Evolutionary conservation across 768 basidiomycete genomes (phyloP).

Genomic region (Suillus bovinus): DNA sequence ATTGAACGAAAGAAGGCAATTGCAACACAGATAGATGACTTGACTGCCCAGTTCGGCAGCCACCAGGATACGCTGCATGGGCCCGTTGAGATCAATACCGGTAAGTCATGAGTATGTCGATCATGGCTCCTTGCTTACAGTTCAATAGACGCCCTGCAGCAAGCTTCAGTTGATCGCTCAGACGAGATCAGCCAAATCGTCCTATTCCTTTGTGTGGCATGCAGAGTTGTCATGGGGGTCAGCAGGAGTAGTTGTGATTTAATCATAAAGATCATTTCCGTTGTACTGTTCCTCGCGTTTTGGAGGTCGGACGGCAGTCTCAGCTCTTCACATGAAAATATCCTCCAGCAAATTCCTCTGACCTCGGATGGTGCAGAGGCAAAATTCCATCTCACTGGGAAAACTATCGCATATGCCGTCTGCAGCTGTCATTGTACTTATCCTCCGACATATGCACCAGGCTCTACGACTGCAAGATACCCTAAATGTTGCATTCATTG

Average conservation of each 20-base stretch:
- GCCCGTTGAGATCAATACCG: no score
- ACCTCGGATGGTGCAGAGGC: not conserved
- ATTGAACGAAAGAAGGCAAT: not conserved
- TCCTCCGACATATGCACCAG: not conserved
- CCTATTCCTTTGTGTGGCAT: no score
- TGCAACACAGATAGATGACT: no score
- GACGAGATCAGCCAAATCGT: no score
- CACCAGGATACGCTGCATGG: no score
- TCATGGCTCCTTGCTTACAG: no score
- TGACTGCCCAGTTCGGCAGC: no score
- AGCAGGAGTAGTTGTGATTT: slow-evolving; percentile 9
- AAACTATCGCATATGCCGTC: slow-evolving; percentile 5
- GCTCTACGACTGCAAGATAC: not conserved
- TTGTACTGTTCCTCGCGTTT: not conserved
- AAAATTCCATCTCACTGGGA: not conserved
- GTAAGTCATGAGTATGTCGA: no score
- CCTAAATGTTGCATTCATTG: not conserved
- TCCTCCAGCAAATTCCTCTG: not conserved
- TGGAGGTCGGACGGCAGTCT: not conserved
- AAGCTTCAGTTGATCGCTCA: no score
- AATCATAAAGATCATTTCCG: slow-evolving; percentile 14
- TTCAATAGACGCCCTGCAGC: no score
- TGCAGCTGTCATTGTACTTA: slow-evolving; percentile 10
- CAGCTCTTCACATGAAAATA: slow-evolving; percentile 5
- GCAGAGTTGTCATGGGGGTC: slow-evolving; percentile 18